phyloP scores from a whole-genome alignment of 2,329 filamentous ascomycete genomes.

The Emydomyces testavorans region DNA sequence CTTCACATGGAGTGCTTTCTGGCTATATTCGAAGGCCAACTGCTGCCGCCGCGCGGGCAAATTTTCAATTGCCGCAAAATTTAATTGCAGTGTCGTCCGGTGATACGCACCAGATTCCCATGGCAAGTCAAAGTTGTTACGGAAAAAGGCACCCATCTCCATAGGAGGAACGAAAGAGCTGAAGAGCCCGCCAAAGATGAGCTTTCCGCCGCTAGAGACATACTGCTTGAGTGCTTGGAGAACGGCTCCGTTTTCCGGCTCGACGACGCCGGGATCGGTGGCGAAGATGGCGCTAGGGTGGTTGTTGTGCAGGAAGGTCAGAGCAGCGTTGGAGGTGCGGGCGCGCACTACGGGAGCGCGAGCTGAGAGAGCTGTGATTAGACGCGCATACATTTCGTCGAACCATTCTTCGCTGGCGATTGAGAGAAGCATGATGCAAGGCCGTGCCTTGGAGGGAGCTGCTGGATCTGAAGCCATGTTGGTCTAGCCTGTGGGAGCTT shows the following conservation, averaged over 20 bases:
- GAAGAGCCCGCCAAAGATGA: constrained; percentile 23
- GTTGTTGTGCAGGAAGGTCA: constrained; percentile 2
- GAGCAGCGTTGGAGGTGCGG: neutral
- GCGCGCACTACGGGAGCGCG: constrained; percentile 1
- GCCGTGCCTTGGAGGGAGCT: neutral
- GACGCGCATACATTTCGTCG: constrained; percentile 1
- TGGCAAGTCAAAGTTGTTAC: constrained; percentile 16
- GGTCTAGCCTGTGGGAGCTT: neutral
- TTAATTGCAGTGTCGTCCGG: constrained; percentile 17
- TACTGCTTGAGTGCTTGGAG: constrained; percentile 20
- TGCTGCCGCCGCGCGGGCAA: neutral
- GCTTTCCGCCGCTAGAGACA: constrained; percentile 18
- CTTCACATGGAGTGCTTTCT: constrained; percentile 14
- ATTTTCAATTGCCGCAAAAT: constrained; percentile 7
- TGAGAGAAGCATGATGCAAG: constrained; percentile 1
- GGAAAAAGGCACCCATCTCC: constrained; percentile 19
- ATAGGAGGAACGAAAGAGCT: constrained; percentile 14
- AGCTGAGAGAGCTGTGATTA: constrained; percentile 2
- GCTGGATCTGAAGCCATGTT: constrained; percentile 4
- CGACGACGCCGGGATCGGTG: constrained; percentile 21
- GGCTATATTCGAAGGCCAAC: constrained; percentile 10
- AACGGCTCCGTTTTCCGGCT: constrained; percentile 16
- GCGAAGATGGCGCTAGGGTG: constrained; percentile 17
- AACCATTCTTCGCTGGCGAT: neutral
- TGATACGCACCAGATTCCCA: constrained; percentile 21